These are phyloP conservation scores for Chenopodium quinoa DNA, from an alignment of 148 eudicot genomes.

Conservation along the genomic window DNA sequence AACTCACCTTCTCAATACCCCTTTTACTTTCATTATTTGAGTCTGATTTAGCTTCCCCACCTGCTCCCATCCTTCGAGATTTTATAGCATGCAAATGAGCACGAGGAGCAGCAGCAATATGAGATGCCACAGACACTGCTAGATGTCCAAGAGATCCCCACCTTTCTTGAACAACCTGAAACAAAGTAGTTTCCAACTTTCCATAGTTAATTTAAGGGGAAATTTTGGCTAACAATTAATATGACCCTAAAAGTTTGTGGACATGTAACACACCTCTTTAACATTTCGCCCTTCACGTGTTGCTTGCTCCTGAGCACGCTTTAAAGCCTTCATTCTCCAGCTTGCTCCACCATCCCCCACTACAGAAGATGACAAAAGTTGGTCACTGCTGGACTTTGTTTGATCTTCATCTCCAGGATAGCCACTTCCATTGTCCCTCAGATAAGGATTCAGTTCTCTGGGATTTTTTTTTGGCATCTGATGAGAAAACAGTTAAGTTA, in stretches of 20 bases:
- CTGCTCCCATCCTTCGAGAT: slow-evolving; percentile 52
- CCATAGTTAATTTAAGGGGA: background rate
- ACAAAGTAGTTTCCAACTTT: slow-evolving; percentile 3
- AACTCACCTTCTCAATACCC: slow-evolving; percentile 46
- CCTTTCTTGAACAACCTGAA: slow-evolving; percentile 86
- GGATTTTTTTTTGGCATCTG: slow-evolving; percentile 59
- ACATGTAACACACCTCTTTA: slow-evolving; percentile 50
- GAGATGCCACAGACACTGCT: slow-evolving; percentile 81
- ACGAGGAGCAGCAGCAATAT: slow-evolving; percentile 75
- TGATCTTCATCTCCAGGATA: slow-evolving; percentile 66
- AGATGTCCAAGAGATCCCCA: slow-evolving; percentile 92
- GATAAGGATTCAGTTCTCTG: slow-evolving; percentile 78
- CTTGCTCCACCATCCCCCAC: slow-evolving; percentile 99
- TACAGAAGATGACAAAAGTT: slow-evolving; percentile 56
- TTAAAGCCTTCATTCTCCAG: slow-evolving; percentile 96
- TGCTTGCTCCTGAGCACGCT: slow-evolving; percentile 90
- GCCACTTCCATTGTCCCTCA: slow-evolving; percentile 68
- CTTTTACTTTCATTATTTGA: slow-evolving; percentile 36
- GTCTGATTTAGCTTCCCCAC: slow-evolving; percentile 39
- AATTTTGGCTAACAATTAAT: background rate
- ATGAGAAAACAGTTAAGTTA: slow-evolving; percentile 3
- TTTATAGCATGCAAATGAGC: slow-evolving; percentile 86
- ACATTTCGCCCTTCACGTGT: slow-evolving; percentile 76
- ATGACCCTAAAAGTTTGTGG: slow-evolving; percentile 1
- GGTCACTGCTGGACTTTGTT: slow-evolving; percentile 33